A percentile compares a stretch with the other conserved stretches of the same genome.
These are phyloP conservation scores for Trichoderma semiorbis DNA, from an alignment of 2,329 filamentous ascomycete species.

Conservation along the genomic window DNA sequence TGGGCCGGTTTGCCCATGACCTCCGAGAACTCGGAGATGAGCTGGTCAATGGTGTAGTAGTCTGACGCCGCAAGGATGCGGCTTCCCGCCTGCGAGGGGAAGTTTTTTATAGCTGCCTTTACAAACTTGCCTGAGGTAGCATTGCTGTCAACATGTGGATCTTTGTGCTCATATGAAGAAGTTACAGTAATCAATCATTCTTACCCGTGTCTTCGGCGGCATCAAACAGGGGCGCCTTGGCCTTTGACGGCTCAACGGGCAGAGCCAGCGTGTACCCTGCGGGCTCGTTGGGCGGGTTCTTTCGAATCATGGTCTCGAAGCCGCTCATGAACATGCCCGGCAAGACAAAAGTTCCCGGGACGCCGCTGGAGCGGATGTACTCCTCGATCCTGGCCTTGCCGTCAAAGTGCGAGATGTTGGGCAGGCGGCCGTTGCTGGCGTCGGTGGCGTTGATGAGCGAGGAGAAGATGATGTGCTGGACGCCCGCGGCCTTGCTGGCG, in stretches of 20 bases:
- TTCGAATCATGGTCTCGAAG: slow-evolving; percentile 28
- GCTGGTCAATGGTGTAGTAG: slow-evolving; percentile 34
- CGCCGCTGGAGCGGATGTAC: slow-evolving; percentile 50
- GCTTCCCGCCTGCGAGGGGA: slow-evolving; percentile 28
- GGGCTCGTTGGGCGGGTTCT: slow-evolving; percentile 24
- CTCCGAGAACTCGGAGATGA: slow-evolving; percentile 35
- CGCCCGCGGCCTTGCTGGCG: slow-evolving; percentile 41
- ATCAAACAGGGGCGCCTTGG: slow-evolving; percentile 38
- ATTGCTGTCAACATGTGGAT: neutral
- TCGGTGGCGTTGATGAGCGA: slow-evolving; percentile 40
- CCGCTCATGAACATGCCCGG: slow-evolving; percentile 57
- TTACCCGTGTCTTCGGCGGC: slow-evolving; percentile 39
- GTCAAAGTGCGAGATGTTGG: slow-evolving; percentile 50
- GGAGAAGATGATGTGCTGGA: slow-evolving; percentile 46
- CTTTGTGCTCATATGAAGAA: neutral
- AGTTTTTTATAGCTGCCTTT: slow-evolving; percentile 33
- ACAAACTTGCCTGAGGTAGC: slow-evolving; percentile 32
- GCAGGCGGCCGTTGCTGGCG: slow-evolving; percentile 35
- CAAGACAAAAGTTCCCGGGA: slow-evolving; percentile 50
- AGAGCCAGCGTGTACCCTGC: slow-evolving; percentile 29
- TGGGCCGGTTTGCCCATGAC: slow-evolving; percentile 34
- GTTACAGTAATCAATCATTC: neutral
- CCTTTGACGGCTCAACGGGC: slow-evolving; percentile 31
- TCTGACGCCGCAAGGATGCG: slow-evolving; percentile 35
- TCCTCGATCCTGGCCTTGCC: slow-evolving; percentile 53